phyloP scores from a whole-genome alignment of 768 basidiomycete genomes.

The Aureoboletus auriporus region DNA sequence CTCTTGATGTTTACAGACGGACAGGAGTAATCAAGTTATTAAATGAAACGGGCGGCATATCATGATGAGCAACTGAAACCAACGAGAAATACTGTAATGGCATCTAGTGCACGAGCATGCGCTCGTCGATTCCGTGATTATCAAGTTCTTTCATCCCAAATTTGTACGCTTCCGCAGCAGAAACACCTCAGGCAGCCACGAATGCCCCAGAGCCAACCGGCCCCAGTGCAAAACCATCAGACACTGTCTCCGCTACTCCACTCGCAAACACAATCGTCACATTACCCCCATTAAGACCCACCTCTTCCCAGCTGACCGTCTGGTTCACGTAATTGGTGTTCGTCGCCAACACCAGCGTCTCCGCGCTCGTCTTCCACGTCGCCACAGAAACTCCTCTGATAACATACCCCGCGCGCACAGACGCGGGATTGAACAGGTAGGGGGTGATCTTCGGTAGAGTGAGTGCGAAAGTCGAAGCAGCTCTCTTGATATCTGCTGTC shows the following conservation, averaged over 20 bases:
- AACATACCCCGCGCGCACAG: constrained; percentile 38
- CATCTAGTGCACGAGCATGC: too few relatives aligned
- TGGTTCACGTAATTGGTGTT: constrained; percentile 45
- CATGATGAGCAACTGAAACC: too few relatives aligned
- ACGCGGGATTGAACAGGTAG: constrained; percentile 42
- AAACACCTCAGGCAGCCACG: background rate
- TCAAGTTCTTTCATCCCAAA: too few relatives aligned
- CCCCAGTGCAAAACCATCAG: constrained; percentile 18
- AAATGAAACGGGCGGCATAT: too few relatives aligned
- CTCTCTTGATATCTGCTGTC: constrained; percentile 46
- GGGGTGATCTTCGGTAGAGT: constrained; percentile 42
- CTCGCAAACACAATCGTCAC: constrained; percentile 9
- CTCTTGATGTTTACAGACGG: too few relatives aligned
- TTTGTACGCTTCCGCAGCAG: too few relatives aligned
- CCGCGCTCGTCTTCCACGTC: constrained; percentile 40
- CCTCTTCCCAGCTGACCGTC: constrained; percentile 29
- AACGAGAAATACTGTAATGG: too few relatives aligned
- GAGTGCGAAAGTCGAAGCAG: constrained; percentile 46
- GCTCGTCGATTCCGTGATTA: too few relatives aligned
- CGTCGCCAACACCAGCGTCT: constrained; percentile 46
- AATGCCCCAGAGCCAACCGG: constrained; percentile 24
- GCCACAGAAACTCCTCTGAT: constrained; percentile 45
- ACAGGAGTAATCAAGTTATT: too few relatives aligned
- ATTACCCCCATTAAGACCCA: constrained; percentile 18
- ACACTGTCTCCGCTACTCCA: constrained; percentile 6